Evolutionary conservation across 176 grass and related monocot genomes (phyloP), one percentile per base, ranked within the genome.

Genomic region (Phoenix roebelenii): DNA sequence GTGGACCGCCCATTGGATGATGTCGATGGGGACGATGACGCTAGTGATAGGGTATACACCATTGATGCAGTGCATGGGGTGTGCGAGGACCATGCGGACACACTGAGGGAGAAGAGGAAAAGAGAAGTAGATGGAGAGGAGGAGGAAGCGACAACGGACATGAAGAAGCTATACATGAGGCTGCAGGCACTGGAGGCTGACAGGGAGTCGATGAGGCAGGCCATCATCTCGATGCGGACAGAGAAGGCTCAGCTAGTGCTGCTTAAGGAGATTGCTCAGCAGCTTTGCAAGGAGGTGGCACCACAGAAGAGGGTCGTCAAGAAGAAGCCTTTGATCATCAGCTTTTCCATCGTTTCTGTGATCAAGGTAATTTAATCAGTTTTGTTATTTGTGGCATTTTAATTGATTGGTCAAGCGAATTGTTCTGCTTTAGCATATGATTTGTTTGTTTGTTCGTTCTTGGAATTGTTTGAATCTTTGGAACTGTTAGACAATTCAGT

Each of bases 181-280:
- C 66, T 98, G 28, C 88, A 98, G 56, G 84, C 77, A 0, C 65
- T 98, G 56, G 88, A 98, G 82, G 94, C 84, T 0, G 94, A 98
- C 39, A 71, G 94, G 12, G 94, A 98, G 74, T 92, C 88, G 2
- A 98, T 98, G 88, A 79, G 94, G 71, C 76, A 93, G 60, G 85
- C 82, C 4, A 81, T 93, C 20, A 61, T 98, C 48, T 83, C 84
- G 7, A 93, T 98, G 93, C 81, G 74, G 58, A 89, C 79, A 2
- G 94, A 98, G 73, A 98, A 93, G 71, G 82, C 84, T 5, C 94
- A 98, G 52, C 73, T 98, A 5, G 70, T 89, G 48, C 80, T 98
- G 60, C 78, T 98, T 12, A 78, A 78, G 23, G 94, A 98, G 73
- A 98, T 98, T 30, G 94, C 94, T 3, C 94, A 98, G 25, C 82